These are phyloP conservation scores for Lasiosphaeria ovina DNA, from an alignment of 495 filamentous ascomycete species.

Conservation along the genomic window DNA sequence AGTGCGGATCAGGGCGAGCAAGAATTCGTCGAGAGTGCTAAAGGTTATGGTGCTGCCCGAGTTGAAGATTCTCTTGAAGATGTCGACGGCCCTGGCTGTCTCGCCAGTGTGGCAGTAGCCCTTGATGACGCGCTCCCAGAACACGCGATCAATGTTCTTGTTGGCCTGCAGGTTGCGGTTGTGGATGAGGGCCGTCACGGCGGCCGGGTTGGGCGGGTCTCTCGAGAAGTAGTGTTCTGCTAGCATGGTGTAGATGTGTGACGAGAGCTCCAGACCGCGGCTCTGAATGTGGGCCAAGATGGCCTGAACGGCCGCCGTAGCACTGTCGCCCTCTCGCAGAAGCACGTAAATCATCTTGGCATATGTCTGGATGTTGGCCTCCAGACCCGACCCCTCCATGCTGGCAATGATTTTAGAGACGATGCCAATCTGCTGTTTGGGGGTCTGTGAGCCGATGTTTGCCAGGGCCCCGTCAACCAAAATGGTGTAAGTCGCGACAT, in stretches of 20 bases:
- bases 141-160: constrained; percentile 51
- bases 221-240: constrained; percentile 62
- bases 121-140: constrained; percentile 67
- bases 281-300: constrained; percentile 60
- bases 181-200: constrained; percentile 54
- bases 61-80: constrained; percentile 45
- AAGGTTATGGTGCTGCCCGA: constrained; percentile 43
- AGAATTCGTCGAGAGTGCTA: constrained; percentile 42
- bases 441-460: constrained; percentile 14
- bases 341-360: constrained; percentile 62
- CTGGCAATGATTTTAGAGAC: constrained; percentile 46
- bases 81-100: constrained; percentile 46
- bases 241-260: constrained; percentile 68
- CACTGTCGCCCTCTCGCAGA: constrained; percentile 40
- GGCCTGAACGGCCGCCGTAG: constrained; percentile 51
- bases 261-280: constrained; percentile 48
- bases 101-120: constrained; percentile 57
- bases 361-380: constrained; percentile 57
- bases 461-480: constrained; percentile 40
- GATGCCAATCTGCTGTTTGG: constrained; percentile 31
- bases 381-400: constrained; percentile 53
- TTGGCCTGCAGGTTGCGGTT: constrained; percentile 39
- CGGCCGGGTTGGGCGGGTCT: constrained; percentile 54
- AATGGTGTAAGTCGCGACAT: constrained; percentile 45
- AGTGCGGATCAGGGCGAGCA: constrained; percentile 45